phyloP scores from a whole-genome alignment of 2,329 filamentous ascomycete genomes.

The Raffaelea ambrosiae region DNA sequence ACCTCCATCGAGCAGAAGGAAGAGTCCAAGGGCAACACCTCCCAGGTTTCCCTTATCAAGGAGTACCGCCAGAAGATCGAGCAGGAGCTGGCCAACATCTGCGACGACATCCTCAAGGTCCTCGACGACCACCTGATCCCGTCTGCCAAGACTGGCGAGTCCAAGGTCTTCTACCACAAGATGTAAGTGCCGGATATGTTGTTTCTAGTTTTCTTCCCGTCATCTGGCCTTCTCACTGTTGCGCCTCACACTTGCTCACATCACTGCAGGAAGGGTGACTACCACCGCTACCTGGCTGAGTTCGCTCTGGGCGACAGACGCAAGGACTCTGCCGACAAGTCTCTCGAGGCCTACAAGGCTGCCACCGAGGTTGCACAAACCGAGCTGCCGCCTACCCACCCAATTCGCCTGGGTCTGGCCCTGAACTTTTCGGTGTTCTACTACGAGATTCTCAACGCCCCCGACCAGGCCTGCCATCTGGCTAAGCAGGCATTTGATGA shows the following conservation, averaged over 20 bases:
- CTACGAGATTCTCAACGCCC: constrained; percentile 99
- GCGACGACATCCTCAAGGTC: constrained; percentile 92
- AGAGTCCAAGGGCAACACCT: constrained; percentile 95
- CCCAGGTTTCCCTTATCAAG: constrained; percentile 86
- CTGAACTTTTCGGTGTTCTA: constrained; percentile 99
- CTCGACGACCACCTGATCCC: constrained; percentile 91
- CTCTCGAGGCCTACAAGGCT: constrained; percentile 93
- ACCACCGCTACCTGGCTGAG: constrained; percentile 97
- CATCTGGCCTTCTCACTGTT: background rate
- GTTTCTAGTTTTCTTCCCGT: background rate
- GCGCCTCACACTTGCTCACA: constrained; percentile 12
- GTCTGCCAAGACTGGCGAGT: constrained; percentile 90
- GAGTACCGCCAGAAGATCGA: constrained; percentile 99
- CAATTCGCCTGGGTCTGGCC: constrained; percentile 84
- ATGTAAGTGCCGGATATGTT: constrained; percentile 49
- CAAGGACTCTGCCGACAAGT: constrained; percentile 88
- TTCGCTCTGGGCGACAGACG: constrained; percentile 91
- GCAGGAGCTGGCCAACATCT: constrained; percentile 92
- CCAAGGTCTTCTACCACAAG: constrained; percentile 99
- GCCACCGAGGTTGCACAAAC: constrained; percentile 85
- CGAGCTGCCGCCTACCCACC: constrained; percentile 84
- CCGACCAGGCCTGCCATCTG: constrained; percentile 95
- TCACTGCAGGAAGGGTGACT: constrained; percentile 84
- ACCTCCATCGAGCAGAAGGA: constrained; percentile 99
- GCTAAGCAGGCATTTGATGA: constrained; percentile 95